phyloP scores from a whole-genome alignment of 192 early-diverging fungal genomes.

The Dissophora globulifera region DNA sequence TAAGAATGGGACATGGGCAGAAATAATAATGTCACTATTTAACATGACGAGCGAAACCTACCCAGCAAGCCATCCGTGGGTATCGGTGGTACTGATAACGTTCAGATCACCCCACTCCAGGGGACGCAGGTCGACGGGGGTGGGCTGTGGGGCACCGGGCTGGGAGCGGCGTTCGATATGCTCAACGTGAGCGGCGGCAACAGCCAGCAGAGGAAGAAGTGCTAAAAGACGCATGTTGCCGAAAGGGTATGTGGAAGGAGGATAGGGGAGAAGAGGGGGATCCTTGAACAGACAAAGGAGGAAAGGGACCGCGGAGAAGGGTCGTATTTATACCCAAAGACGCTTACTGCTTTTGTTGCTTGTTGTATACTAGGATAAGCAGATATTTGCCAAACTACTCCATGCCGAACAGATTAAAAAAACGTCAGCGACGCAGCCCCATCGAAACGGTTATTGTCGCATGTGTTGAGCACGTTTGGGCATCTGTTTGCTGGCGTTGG shows the following conservation, averaged over 20 bases:
- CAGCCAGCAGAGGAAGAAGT: constrained; percentile 33
- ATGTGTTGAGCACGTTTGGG: constrained; percentile 3
- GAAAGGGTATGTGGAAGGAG: background rate
- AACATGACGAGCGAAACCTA: constrained; percentile 14
- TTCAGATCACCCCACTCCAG: constrained; percentile 64
- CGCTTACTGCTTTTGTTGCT: too few species aligned
- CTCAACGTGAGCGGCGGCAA: constrained; percentile 30
- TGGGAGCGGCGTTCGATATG: constrained; percentile 58
- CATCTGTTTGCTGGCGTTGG: constrained; percentile 5
- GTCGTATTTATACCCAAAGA: constrained; percentile 14
- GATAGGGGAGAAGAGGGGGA: constrained; percentile 3
- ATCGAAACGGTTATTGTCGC: too few species aligned
- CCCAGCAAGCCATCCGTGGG: constrained; percentile 44
- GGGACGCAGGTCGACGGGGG: constrained; percentile 74
- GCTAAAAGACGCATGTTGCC: constrained; percentile 35
- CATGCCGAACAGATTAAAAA: background rate
- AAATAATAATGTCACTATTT: too few species aligned
- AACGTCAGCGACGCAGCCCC: background rate
- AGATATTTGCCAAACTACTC: too few species aligned
- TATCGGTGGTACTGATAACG: constrained; percentile 58
- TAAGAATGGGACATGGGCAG: too few species aligned
- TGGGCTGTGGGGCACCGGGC: constrained; percentile 75
- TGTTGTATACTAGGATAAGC: too few species aligned
- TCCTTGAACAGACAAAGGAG: constrained; percentile 13
- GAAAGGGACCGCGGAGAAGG: background rate